Evolutionary conservation across 768 basidiomycete species (phyloP).

Genomic region (Tremella yokohamensis): DNA sequence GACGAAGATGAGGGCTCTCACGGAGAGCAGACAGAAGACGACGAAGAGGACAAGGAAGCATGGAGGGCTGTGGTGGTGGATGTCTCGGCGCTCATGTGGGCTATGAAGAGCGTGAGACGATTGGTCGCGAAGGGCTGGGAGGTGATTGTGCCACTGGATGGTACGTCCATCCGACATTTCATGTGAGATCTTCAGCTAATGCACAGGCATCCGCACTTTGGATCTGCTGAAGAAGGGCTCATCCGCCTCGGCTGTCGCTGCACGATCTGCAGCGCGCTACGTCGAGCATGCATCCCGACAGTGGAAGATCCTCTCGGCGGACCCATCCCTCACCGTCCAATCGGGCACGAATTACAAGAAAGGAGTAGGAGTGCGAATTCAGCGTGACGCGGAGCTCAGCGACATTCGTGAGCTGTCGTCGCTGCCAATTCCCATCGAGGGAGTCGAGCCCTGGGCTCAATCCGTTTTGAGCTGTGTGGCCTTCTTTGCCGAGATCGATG

Average conservation of each 20-base stretch:
- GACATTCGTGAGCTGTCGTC: background rate
- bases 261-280: constrained; percentile 80
- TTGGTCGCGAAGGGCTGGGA: constrained; percentile 76
- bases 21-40: constrained; percentile 16
- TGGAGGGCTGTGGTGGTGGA: constrained; percentile 46
- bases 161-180: constrained; percentile 54
- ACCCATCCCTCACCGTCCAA: constrained; percentile 32
- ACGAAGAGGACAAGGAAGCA: constrained; percentile 16
- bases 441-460: constrained; percentile 17
- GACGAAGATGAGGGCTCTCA: constrained; percentile 19
- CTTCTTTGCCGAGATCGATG: constrained; percentile 12
- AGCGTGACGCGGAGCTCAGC: constrained; percentile 26
- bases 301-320: constrained; percentile 26
- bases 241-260: constrained; percentile 70
- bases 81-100: constrained; percentile 44
- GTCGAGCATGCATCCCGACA: constrained; percentile 58
- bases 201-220: constrained; percentile 76
- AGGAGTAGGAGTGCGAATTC: constrained; percentile 35
- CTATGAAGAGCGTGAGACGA: constrained; percentile 60
- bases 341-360: constrained; percentile 33
- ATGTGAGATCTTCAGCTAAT: background rate
- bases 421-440: constrained; percentile 23
- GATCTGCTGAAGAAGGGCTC: constrained; percentile 91
- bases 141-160: constrained; percentile 81
- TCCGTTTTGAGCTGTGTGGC: constrained; percentile 23